Conservation (phyloP, 345 rosid genomes). For the Euphorbia pulcherrima region DNA sequence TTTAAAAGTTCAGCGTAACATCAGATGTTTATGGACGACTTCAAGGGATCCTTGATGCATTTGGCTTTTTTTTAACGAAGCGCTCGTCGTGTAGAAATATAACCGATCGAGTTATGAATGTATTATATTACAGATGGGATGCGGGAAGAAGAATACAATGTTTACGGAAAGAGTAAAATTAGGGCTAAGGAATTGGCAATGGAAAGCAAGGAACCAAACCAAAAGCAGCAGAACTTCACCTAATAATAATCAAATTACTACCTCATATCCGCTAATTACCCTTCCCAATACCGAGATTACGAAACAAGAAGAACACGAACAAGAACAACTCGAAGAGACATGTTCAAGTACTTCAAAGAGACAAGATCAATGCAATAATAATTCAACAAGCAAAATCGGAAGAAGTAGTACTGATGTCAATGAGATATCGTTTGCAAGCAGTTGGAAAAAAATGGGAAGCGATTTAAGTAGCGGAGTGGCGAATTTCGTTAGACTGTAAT, state of each 20-base stretch:
- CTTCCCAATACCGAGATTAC: background rate
- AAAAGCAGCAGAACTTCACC: background rate
- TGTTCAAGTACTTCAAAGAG: too few species aligned
- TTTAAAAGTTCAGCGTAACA: too few species aligned
- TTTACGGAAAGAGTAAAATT: constrained; percentile 8
- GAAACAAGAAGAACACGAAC: background rate
- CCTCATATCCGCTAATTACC: background rate
- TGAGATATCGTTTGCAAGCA: constrained; percentile 31
- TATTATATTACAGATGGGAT: constrained; percentile 26
- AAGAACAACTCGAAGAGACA: background rate
- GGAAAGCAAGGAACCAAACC: constrained; percentile 15
- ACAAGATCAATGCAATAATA: background rate
- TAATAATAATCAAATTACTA: background rate
- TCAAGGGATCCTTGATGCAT: too few species aligned
- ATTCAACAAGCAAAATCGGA: constrained; percentile 5
- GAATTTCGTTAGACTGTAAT: background rate
- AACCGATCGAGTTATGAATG: too few species aligned
- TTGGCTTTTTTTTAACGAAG: too few species aligned
- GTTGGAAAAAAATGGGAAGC: constrained; percentile 21
- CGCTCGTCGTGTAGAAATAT: too few species aligned
- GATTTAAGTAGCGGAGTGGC: constrained; percentile 1
- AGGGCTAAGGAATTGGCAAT: constrained; percentile 26
- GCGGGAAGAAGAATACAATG: constrained; percentile 15
- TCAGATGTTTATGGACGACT: too few species aligned
- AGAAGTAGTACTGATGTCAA: constrained; percentile 5